These are phyloP conservation scores for Fusarium chaquense DNA, from an alignment of 2,329 filamentous ascomycete species.

Conservation along the genomic window DNA sequence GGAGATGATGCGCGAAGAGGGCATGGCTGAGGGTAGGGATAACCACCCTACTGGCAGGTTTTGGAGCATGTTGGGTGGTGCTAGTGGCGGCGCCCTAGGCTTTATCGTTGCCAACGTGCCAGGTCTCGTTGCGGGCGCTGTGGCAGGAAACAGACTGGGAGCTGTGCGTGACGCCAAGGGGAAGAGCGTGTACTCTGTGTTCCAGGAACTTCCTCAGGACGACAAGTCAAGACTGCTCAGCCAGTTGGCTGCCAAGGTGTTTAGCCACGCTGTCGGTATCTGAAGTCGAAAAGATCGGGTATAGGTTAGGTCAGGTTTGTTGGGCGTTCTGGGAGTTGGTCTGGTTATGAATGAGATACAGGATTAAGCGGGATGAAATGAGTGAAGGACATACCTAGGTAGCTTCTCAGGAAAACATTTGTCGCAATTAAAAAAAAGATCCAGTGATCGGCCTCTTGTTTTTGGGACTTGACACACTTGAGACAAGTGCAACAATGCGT, in stretches of 20 bases:
- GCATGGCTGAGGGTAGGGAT: constrained; percentile 78
- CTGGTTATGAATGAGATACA: constrained; percentile 9
- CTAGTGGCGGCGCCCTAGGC: constrained; percentile 89
- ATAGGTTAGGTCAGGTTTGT: constrained; percentile 6
- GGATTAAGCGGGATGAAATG: constrained; percentile 2
- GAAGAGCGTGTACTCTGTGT: constrained; percentile 95
- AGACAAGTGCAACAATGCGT: background rate
- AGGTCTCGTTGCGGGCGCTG: constrained; percentile 87
- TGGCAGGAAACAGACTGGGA: constrained; percentile 92
- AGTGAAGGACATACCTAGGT: constrained; percentile 9
- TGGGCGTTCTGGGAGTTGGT: constrained; percentile 35
- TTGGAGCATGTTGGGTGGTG: constrained; percentile 86
- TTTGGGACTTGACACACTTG: background rate
- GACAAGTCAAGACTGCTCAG: constrained; percentile 85
- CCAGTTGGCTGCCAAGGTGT: constrained; percentile 87
- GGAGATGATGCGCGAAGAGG: constrained; percentile 88
- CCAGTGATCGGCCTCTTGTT: background rate
- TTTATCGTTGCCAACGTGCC: constrained; percentile 96
- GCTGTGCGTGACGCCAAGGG: constrained; percentile 89
- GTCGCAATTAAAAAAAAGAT: background rate
- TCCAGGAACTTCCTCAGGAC: constrained; percentile 83
- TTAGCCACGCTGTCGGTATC: constrained; percentile 79
- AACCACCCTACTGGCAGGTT: constrained; percentile 76
- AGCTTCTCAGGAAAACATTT: background rate
- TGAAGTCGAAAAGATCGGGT: constrained; percentile 42